Conservation (phyloP, 768 basidiomycete genomes). For the Cystofilobasidium capitatum region DNA sequence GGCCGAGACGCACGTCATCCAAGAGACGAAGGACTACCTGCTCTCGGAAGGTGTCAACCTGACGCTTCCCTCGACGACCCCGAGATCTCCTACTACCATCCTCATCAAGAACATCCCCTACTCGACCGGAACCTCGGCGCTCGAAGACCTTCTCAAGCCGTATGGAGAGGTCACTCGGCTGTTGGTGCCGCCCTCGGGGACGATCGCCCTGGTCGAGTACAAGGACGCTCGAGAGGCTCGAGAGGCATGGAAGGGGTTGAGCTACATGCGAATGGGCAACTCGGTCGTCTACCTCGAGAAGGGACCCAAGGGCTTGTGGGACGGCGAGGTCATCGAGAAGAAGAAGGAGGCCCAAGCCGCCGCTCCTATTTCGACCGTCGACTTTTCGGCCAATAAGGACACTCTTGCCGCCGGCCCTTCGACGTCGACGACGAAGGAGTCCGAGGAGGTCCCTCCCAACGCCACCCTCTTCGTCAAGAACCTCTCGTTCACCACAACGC, state of each 20-base stretch:
- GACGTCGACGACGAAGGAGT: conserved; percentile 17
- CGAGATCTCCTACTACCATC: conserved; percentile 64
- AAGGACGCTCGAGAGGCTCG: conserved; percentile 59
- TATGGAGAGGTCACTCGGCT: conserved; percentile 64
- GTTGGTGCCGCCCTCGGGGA: conserved; percentile 81
- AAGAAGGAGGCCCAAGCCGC: not conserved
- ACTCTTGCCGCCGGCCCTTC: conserved; percentile 14
- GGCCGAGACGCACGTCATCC: conserved; percentile 91
- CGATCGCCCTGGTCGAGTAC: conserved; percentile 84
- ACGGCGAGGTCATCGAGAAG: conserved; percentile 20
- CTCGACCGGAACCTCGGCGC: conserved; percentile 63
- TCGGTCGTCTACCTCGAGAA: conserved; percentile 87
- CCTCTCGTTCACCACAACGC: conserved; percentile 79
- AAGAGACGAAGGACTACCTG: conserved; percentile 84
- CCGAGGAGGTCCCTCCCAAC: conserved; percentile 46
- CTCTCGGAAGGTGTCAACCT: conserved; percentile 38
- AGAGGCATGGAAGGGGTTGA: conserved; percentile 68
- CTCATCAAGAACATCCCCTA: conserved; percentile 96
- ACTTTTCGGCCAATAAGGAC: not conserved
- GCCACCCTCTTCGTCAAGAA: conserved; percentile 92
- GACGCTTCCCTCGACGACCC: conserved; percentile 28
- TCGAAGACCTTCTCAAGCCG: conserved; percentile 67
- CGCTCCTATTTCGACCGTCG: not conserved
- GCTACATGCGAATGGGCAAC: conserved; percentile 79
- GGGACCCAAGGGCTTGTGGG: conserved; percentile 76